phyloP scores from a whole-genome alignment of 2,329 filamentous ascomycete species.

The Penicillium sp. region DNA sequence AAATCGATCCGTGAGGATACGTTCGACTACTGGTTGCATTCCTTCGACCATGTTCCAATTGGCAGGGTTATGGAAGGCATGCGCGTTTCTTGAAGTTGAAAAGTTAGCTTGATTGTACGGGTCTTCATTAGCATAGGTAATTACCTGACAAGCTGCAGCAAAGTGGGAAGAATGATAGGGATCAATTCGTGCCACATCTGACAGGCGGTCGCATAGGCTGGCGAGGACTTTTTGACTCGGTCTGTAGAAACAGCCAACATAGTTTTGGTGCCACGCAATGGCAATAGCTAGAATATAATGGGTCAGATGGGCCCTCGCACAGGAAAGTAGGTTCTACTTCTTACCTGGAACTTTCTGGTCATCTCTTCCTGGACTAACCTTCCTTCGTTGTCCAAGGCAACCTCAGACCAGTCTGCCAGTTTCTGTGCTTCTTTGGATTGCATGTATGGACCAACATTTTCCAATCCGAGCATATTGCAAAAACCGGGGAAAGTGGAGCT shows the following conservation, averaged over 20 bases:
- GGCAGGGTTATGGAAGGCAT: constrained; percentile 76
- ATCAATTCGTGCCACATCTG: constrained; percentile 78
- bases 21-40: constrained; percentile 65
- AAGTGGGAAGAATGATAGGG: constrained; percentile 69
- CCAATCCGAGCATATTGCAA: constrained; percentile 67
- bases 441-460: constrained; percentile 72
- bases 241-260: constrained; percentile 90
- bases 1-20: constrained; percentile 86
- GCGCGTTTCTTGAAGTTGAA: constrained; percentile 58
- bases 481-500: constrained; percentile 71
- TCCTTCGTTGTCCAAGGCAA: constrained; percentile 69
- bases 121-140: constrained; percentile 8
- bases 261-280: constrained; percentile 78
- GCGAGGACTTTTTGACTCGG: constrained; percentile 64
- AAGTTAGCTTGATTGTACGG: constrained; percentile 8
- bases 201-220: constrained; percentile 65
- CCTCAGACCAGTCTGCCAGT: constrained; percentile 71
- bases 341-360: constrained; percentile 62
- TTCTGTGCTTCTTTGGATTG: constrained; percentile 62
- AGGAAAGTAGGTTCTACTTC: constrained; percentile 10
- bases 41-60: constrained; percentile 76
- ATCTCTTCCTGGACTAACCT: constrained; percentile 69
- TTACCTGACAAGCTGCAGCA: constrained; percentile 72
- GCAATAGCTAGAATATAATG: constrained; percentile 50
- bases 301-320: constrained; percentile 4